These are phyloP conservation scores for Phylloporus rhodoxanthus DNA, from an alignment of 768 basidiomycete genomes.

Conservation along the genomic window DNA sequence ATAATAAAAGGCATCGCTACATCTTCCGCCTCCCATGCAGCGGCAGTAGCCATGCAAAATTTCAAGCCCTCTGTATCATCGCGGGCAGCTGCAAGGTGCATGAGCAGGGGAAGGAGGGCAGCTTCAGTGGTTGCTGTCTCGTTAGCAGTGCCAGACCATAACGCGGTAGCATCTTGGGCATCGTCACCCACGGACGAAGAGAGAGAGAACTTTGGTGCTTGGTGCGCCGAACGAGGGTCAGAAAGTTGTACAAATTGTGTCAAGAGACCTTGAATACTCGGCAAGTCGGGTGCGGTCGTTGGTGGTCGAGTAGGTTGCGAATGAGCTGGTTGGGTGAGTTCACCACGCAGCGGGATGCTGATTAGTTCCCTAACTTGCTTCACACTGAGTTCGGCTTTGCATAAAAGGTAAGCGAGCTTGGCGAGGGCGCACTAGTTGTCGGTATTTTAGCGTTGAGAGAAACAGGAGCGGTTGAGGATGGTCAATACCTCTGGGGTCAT, in stretches of 20 bases:
- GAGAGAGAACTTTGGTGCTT: constrained; percentile 33
- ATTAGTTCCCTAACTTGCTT: constrained; percentile 71
- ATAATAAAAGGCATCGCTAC: constrained; percentile 32
- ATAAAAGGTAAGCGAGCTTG: constrained; percentile 85
- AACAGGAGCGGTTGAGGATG: not conserved
- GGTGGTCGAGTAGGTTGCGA: constrained; percentile 39
- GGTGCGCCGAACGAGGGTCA: constrained; percentile 35
- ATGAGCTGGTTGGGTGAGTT: constrained; percentile 59
- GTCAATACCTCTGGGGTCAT: constrained; percentile 89
- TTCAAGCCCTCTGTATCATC: constrained; percentile 59
- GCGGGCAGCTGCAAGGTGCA: constrained; percentile 71
- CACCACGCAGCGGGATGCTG: constrained; percentile 76
- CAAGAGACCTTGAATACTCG: constrained; percentile 59
- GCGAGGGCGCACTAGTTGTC: constrained; percentile 71
- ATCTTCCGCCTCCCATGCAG: constrained; percentile 22
- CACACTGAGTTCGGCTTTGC: constrained; percentile 69
- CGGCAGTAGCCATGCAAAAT: constrained; percentile 47
- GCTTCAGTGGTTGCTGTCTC: constrained; percentile 68
- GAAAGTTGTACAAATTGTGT: constrained; percentile 65
- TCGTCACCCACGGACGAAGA: constrained; percentile 34
- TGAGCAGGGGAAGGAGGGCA: constrained; percentile 67
- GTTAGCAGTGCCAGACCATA: constrained; percentile 75
- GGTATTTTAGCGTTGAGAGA: constrained; percentile 1
- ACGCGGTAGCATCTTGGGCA: constrained; percentile 43
- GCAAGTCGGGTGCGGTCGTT: constrained; percentile 41